These are phyloP conservation scores for Monilinia vaccinii-corymbosi DNA, from an alignment of 2,329 filamentous ascomycete species.

Conservation along the genomic window DNA sequence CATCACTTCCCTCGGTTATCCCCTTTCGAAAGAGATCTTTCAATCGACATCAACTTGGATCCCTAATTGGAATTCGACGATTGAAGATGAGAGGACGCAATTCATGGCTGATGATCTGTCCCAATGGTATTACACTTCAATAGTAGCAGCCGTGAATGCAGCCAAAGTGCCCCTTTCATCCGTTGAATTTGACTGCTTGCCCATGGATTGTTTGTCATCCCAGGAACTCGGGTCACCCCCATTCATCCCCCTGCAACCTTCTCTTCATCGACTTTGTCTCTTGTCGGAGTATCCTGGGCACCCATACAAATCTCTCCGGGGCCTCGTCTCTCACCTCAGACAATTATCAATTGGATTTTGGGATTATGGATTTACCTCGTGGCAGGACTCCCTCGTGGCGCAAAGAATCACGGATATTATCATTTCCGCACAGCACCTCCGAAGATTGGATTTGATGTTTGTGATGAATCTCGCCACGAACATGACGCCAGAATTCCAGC, in stretches of 20 bases:
- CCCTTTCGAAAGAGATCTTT: neutral
- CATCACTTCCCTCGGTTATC: conserved; percentile 2
- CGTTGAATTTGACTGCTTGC: conserved; percentile 2
- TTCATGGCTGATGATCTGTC: conserved; percentile 8
- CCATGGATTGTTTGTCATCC: conserved; percentile 6
- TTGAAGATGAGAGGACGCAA: conserved; percentile 2
- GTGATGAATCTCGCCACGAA: conserved; percentile 7
- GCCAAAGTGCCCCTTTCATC: neutral
- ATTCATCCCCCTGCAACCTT: conserved; percentile 5
- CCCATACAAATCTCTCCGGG: conserved; percentile 1
- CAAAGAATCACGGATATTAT: neutral
- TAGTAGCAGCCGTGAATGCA: conserved; percentile 3
- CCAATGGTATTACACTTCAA: conserved; percentile 10
- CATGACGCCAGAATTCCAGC: conserved; percentile 5
- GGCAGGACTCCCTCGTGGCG: conserved; percentile 3
- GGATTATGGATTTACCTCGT: conserved; percentile 7
- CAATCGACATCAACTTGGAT: conserved; percentile 2
- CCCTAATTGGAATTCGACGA: conserved; percentile 4
- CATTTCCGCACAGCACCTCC: neutral
- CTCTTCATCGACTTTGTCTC: neutral
- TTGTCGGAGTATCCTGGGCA: neutral
- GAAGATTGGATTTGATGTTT: conserved; percentile 7
- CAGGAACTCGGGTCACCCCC: neutral
- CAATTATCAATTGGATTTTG: conserved; percentile 9
- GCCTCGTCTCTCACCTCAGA: neutral